Evolutionary conservation across 768 basidiomycete genomes (phyloP).

Genomic region (Termitomyces sp.): DNA sequence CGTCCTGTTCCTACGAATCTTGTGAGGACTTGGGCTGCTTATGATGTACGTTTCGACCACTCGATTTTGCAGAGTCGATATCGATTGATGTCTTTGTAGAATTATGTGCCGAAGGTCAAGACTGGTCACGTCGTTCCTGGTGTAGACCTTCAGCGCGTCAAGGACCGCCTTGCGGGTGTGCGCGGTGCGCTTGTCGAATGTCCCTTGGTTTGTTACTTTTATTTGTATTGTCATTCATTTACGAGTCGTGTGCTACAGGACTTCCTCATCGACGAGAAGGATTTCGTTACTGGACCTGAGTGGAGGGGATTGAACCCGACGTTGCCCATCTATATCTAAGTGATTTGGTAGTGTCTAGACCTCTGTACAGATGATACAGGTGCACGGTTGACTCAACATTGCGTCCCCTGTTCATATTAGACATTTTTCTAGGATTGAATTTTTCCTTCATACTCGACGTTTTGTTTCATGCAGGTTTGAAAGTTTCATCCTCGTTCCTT

Average conservation of each 20-base stretch:
- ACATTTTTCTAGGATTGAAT: no score
- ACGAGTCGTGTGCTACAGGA: conserved; percentile 39
- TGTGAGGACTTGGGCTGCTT: conserved; percentile 72
- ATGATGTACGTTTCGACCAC: conserved; percentile 48
- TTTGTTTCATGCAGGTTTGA: no score
- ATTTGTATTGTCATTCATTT: not conserved
- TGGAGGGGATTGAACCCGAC: conserved; percentile 76
- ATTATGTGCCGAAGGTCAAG: conserved; percentile 71
- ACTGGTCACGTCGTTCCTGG: conserved; percentile 76
- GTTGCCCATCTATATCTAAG: conserved; percentile 70
- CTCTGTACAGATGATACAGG: no score
- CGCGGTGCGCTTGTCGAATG: conserved; percentile 72
- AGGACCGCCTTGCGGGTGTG: conserved; percentile 66
- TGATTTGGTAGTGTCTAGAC: not conserved
- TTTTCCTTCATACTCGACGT: no score
- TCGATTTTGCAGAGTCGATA: not conserved
- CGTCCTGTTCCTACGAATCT: conserved; percentile 81
- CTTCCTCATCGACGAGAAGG: conserved; percentile 79
- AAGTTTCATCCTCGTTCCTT: no score
- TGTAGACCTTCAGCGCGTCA: conserved; percentile 63
- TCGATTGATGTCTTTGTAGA: conserved; percentile 32
- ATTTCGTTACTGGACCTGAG: conserved; percentile 62
- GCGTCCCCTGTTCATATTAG: no score
- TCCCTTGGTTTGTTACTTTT: conserved; percentile 50
- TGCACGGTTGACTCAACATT: no score